Evolutionary conservation across 768 basidiomycete genomes (phyloP), one percentile per base, ranked within the genome.

Genomic region (Asterophora parasitica): DNA sequence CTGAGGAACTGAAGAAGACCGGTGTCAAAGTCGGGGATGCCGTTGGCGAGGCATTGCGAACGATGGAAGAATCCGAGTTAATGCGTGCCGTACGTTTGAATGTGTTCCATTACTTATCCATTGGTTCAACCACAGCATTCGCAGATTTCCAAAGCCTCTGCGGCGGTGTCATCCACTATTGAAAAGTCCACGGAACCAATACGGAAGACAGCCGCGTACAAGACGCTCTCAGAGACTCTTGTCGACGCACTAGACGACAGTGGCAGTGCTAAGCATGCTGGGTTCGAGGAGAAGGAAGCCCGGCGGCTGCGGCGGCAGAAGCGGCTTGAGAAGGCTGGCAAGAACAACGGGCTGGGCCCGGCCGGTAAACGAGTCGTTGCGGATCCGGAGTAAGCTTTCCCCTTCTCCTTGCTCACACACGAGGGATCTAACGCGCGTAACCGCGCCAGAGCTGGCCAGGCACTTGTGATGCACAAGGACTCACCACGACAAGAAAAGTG

Each of bases 1-100:
- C 93, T 1, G 92, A 94, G 60, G 93, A 96, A 59, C 78, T 99
- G 48, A 84, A 79, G 66, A 89, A 88, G 62, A 76, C 85, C 11
- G 96, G 96, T 52, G 79, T 93, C 46, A 90, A 91, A 63, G 85
- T 96, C 50, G 87, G 88, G 37, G 96, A 98, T 65, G 96, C 94
- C 12, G 93, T 98, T 46, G 77, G 82, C 1, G 91, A 94, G 62
- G 93, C 95, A 9, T 75, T 99, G 52, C 88, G 82, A 67, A 80
- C 83, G 8, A 93, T 95, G 83, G 95, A 96, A 56, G 94, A 98
- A 71, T 92, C 90, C 59, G 92, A 94, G 52, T 61, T 97, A 40
- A 87, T 91, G 78, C 85, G 91, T 31, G 82, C 83, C 13, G 89
- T 92, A 63, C 34, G 85, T 54, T 28, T 36, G 7, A 30, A 13